These are phyloP conservation scores for Senecio squalidus DNA, from an alignment of 140 eudicot genomes.

Conservation along the genomic window DNA sequence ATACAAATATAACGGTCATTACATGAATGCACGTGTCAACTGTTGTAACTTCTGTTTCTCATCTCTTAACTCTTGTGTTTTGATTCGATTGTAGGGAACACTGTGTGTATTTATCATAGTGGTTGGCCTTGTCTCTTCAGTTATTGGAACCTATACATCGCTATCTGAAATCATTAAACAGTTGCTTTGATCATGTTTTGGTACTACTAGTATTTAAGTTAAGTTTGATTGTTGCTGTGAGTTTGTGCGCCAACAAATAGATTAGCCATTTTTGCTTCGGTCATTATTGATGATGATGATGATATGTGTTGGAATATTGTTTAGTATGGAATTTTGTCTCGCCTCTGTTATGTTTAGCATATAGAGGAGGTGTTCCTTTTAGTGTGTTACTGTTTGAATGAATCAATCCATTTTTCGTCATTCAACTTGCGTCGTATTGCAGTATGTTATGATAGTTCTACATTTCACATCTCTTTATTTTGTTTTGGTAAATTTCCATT, in stretches of 20 bases:
- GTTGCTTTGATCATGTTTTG: constrained; percentile 28
- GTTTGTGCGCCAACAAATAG: constrained; percentile 12
- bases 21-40: neutral
- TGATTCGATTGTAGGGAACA: constrained; percentile 39
- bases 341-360: constrained; percentile 15
- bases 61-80: neutral
- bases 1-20: neutral
- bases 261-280: constrained; percentile 7
- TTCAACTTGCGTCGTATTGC: no score
- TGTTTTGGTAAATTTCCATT: no score
- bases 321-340: constrained; percentile 28
- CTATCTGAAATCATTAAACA: constrained; percentile 43
- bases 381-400: constrained; percentile 12
- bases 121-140: constrained; percentile 58
- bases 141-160: constrained; percentile 74
- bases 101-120: constrained; percentile 51
- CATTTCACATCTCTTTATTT: no score
- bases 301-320: constrained; percentile 15
- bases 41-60: neutral
- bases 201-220: neutral
- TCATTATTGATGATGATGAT: neutral
- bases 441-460: no score
- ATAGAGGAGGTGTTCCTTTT: constrained; percentile 17
- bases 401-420: constrained; percentile 1
- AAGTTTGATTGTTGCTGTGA: constrained; percentile 12